phyloP scores from a whole-genome alignment of 1,284 basidiomycete genomes.

The Cutaneotrichosporon spelunceum region DNA sequence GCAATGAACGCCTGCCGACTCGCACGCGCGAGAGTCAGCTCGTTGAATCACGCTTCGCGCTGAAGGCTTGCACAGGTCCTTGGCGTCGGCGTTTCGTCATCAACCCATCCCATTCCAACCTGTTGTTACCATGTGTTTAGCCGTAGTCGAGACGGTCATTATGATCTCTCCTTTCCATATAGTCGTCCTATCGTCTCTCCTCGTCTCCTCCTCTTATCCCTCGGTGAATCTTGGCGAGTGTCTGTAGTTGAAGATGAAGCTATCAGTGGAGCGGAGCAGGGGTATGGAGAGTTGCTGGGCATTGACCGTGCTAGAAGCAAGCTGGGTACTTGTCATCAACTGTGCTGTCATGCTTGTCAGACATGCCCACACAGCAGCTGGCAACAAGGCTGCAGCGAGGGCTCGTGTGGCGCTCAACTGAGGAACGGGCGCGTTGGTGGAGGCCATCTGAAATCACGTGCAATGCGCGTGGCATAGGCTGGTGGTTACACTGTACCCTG shows the following conservation, averaged over 20 bases:
- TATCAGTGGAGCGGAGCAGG: background rate
- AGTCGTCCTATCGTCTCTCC: background rate
- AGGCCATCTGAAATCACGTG: too few relatives aligned
- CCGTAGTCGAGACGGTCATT: background rate
- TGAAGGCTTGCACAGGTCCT: background rate
- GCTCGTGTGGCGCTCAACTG: too few relatives aligned
- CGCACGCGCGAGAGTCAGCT: background rate
- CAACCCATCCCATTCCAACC: background rate
- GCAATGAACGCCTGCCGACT: slow-evolving; percentile 7
- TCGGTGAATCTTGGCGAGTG: background rate
- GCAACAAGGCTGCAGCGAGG: too few relatives aligned
- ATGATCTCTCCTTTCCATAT: slow-evolving; percentile 3
- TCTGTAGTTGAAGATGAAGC: slow-evolving; percentile 6
- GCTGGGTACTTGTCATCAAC: too few relatives aligned
- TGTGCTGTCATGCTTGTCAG: too few relatives aligned
- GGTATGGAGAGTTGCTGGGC: background rate
- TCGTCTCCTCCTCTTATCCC: background rate
- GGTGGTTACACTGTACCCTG: too few relatives aligned
- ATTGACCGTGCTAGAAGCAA: background rate
- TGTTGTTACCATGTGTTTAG: background rate
- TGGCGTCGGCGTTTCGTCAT: background rate
- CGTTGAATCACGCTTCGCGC: background rate
- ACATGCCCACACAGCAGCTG: too few relatives aligned
- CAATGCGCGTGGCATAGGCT: too few relatives aligned
- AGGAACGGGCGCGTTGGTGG: too few relatives aligned